Evolutionary conservation across 2,329 filamentous ascomycete genomes (phyloP), one percentile per base, ranked within the genome.

Genomic region (Arachnomyces sp.): DNA sequence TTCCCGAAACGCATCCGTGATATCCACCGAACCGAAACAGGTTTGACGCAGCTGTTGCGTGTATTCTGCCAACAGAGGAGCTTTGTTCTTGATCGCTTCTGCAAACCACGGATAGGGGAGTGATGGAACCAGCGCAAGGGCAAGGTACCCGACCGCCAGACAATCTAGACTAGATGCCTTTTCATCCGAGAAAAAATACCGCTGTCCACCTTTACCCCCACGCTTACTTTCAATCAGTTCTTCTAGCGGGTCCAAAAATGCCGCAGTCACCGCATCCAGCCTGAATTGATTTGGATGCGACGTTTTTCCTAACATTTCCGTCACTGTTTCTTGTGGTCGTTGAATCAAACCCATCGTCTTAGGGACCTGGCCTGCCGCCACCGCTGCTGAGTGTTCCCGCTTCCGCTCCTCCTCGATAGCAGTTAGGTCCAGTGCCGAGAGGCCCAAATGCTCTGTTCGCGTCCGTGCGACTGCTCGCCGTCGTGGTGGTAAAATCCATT

Each of bases 401-500:
- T 57, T 53, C 44, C 50, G 59, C 36, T 58, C 49, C 35, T 71
- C 63, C 38, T 65, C 58, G 34, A 61, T 59, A 3, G 59, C 57
- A 53, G 83, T 77, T 28, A 78, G 71, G 52, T 86, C 83, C 30
- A 88, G 66, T 28, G 77, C 74, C 7, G 78, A 80, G 39, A 90
- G 70, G 11, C 81, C 81, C 2, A 87, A 70, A 51, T 84, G 77
- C 41, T 78, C 76, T 7, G 86, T 89, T 48, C 82, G 75, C 46
- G 71, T 64, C 54, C 84, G 76, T 21, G 89, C 88, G 29, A 78
- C 72, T 8, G 79, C 71, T 36, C 88, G 84, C 39, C 87, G 71
- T 41, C 77, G 71, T 1, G 84, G 80, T 2, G 89, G 89, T 4
- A 93, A 72, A 31, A 84, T 84, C 77, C 92, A 98, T 52, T 89